A percentile compares a stretch with the other conserved stretches of the same genome.
phyloP scores from a whole-genome alignment of 768 basidiomycete species.

The Lactarius indigo region DNA sequence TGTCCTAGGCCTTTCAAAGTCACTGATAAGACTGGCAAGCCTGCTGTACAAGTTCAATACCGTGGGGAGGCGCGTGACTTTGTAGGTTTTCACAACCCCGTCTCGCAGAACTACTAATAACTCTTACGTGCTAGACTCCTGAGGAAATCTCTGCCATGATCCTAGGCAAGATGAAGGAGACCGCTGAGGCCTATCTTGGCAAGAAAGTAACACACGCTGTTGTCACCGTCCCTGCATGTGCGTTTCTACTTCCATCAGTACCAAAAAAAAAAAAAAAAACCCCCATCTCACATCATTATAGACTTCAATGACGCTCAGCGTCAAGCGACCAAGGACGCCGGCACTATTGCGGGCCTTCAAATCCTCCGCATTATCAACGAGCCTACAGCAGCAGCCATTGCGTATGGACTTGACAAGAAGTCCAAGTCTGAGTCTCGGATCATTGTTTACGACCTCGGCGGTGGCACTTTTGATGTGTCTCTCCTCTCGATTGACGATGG shows the following conservation, averaged over 20 bases:
- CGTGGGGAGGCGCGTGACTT: slow-evolving; percentile 79
- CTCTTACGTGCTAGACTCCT: slow-evolving; percentile 55
- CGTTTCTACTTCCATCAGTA: slow-evolving; percentile 29
- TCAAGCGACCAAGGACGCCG: slow-evolving; percentile 98
- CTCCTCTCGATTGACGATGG: slow-evolving; percentile 72
- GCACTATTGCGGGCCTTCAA: slow-evolving; percentile 89
- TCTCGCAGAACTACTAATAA: not conserved
- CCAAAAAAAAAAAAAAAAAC: not conserved
- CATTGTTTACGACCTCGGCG: slow-evolving; percentile 97
- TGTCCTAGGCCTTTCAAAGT: slow-evolving; percentile 65
- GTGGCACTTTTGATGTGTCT: slow-evolving; percentile 98
- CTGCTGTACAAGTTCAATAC: slow-evolving; percentile 72
- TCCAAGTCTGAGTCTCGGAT: slow-evolving; percentile 84
- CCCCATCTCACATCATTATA: slow-evolving; percentile 31
- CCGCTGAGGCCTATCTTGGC: slow-evolving; percentile 96
- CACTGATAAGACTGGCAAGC: slow-evolving; percentile 75
- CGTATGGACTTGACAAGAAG: slow-evolving; percentile 97
- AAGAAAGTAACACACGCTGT: slow-evolving; percentile 96
- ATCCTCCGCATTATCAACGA: slow-evolving; percentile 98
- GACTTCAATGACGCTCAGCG: slow-evolving; percentile 99
- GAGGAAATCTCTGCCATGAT: slow-evolving; percentile 98
- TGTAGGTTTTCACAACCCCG: slow-evolving; percentile 45
- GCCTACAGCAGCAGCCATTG: slow-evolving; percentile 95
- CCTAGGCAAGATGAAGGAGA: slow-evolving; percentile 97
- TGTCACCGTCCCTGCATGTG: slow-evolving; percentile 95